Evolutionary conservation across 192 early-diverging fungal species (phyloP).

Genomic region (Piromyces finnis): DNA sequence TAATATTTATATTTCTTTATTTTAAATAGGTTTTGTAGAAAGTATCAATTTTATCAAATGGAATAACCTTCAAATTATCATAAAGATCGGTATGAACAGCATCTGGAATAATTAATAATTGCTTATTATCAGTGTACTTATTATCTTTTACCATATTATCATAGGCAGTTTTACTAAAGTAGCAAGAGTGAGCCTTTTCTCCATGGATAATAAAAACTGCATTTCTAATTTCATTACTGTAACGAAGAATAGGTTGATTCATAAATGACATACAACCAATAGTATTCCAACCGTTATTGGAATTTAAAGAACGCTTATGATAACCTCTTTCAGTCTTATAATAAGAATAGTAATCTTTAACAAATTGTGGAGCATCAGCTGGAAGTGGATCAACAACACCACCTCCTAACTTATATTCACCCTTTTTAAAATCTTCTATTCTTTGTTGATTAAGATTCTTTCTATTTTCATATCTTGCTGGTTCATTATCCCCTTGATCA

Average conservation of each 20-base stretch:
- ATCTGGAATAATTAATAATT: background rate
- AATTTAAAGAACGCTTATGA: background rate
- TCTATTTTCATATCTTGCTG: background rate
- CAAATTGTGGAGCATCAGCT: background rate
- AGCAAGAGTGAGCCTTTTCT: background rate
- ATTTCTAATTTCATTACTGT: background rate
- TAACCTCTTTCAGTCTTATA: background rate
- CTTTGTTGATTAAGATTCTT: background rate
- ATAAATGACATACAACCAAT: background rate
- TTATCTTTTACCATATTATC: background rate
- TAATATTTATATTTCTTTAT: no score
- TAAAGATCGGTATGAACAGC: background rate
- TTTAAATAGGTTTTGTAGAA: background rate
- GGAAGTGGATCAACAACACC: background rate
- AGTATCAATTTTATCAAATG: background rate
- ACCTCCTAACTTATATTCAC: background rate
- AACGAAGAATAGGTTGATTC: background rate
- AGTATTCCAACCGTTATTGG: background rate
- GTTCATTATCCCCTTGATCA: background rate
- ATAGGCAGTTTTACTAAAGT: background rate
- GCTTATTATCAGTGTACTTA: background rate
- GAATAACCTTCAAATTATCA: background rate
- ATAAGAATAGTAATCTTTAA: background rate
- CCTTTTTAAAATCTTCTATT: background rate
- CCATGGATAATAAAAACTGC: background rate